phyloP scores from a whole-genome alignment of 208 protist species.

The Crithidia sp. region DNA sequence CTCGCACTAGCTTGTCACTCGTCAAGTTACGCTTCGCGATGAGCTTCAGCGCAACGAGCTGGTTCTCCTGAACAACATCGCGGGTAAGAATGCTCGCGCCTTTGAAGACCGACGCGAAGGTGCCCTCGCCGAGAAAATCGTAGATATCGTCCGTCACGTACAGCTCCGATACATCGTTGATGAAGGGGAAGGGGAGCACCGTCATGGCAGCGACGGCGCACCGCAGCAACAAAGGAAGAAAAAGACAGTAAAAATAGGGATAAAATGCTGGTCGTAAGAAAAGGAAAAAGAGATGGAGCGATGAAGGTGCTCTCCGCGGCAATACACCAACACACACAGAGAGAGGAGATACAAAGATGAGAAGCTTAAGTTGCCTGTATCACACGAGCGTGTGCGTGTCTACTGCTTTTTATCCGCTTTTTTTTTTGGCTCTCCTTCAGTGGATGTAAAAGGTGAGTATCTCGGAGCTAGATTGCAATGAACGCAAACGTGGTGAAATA shows the following conservation, averaged over 20 bases:
- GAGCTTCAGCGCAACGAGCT: slow-evolving; percentile 82
- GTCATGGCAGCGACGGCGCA: slow-evolving; percentile 12
- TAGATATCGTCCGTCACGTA: slow-evolving; percentile 84
- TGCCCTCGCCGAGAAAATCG: slow-evolving; percentile 85
- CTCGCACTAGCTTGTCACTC: slow-evolving; percentile 65
- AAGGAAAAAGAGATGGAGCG: neutral
- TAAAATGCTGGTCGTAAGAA: neutral
- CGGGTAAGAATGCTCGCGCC: slow-evolving; percentile 53
- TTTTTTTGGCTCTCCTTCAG: too few relatives aligned
- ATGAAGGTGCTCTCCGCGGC: too few relatives aligned
- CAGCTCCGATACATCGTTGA: slow-evolving; percentile 57
- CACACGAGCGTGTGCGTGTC: too few relatives aligned
- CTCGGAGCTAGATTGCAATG: too few relatives aligned
- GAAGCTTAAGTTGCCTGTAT: too few relatives aligned
- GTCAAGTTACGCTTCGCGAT: slow-evolving; percentile 74
- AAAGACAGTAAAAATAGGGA: neutral
- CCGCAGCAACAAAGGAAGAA: neutral
- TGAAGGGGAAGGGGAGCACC: slow-evolving; percentile 57
- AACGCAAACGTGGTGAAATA: too few relatives aligned
- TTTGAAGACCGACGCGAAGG: slow-evolving; percentile 84
- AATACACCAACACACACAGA: too few relatives aligned
- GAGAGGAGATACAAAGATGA: neutral
- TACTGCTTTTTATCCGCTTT: too few relatives aligned
- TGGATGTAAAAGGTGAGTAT: too few relatives aligned
- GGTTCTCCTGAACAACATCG: slow-evolving; percentile 40